Conservation (phyloP, 1,284 basidiomycete genomes). For the Agroathelia rolfsii region DNA sequence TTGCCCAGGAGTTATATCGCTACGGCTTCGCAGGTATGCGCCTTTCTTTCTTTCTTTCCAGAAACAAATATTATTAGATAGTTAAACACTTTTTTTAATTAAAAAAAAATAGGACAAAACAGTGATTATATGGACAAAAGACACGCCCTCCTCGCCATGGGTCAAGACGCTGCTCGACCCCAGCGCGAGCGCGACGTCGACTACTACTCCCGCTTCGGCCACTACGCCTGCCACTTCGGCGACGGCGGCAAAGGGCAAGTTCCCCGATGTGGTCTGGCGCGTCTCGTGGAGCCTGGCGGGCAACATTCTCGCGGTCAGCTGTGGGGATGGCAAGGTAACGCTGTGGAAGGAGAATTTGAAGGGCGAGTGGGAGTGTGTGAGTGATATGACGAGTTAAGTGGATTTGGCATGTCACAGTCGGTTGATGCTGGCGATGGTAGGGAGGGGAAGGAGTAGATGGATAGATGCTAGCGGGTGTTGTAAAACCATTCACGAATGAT, state of each 20-base stretch:
- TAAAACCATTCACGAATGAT: too few relatives aligned
- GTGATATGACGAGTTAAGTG: slow-evolving; percentile 77
- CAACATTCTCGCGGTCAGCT: slow-evolving; percentile 93
- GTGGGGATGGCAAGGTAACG: slow-evolving; percentile 96
- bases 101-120: slow-evolving; percentile 76
- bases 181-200: slow-evolving; percentile 37
- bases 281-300: slow-evolving; percentile 96
- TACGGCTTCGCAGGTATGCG: slow-evolving; percentile 77
- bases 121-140: slow-evolving; percentile 92
- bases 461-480: too few relatives aligned
- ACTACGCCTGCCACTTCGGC: slow-evolving; percentile 17
- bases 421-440: too few relatives aligned
- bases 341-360: slow-evolving; percentile 98
- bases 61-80: slow-evolving; percentile 5
- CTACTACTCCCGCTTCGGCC: slow-evolving; percentile 30
- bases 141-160: slow-evolving; percentile 74
- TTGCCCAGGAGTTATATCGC: slow-evolving; percentile 92
- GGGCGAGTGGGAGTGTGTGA: slow-evolving; percentile 93
- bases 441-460: too few relatives aligned
- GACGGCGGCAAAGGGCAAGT: slow-evolving; percentile 49
- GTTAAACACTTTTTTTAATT: too few relatives aligned
- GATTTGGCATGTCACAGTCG: too few relatives aligned
- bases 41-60: slow-evolving; percentile 1
- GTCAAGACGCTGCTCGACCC: slow-evolving; percentile 81
- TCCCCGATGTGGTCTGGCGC: slow-evolving; percentile 94